These are phyloP conservation scores for Russula sp. DNA, from an alignment of 768 basidiomycete species.

Conservation along the genomic window DNA sequence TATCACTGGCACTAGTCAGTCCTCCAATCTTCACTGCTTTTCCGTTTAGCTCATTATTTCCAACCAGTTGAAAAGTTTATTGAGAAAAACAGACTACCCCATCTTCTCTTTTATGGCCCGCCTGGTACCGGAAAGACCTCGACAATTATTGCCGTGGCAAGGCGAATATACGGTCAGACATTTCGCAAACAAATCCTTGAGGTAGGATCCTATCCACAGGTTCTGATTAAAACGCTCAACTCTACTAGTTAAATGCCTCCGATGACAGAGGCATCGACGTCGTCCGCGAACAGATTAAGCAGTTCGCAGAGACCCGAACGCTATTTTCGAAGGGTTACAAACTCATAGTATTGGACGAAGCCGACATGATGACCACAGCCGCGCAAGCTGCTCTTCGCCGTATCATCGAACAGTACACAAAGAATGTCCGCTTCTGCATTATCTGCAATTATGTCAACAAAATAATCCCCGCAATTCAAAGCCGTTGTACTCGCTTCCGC, in stretches of 20 bases:
- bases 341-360: constrained; percentile 96
- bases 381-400: constrained; percentile 96
- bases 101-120: constrained; percentile 95
- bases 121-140: constrained; percentile 99
- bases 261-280: constrained; percentile 99
- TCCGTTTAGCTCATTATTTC: not conserved
- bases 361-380: constrained; percentile 99
- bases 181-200: constrained; percentile 93
- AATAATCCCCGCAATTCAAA: constrained; percentile 97
- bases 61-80: constrained; percentile 91
- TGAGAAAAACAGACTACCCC: constrained; percentile 88
- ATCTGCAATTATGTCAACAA: constrained; percentile 99
- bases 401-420: constrained; percentile 97
- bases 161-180: constrained; percentile 85
- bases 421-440: constrained; percentile 98
- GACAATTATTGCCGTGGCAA: constrained; percentile 92
- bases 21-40: not conserved
- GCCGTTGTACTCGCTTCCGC: constrained; percentile 94
- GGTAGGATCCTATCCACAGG: constrained; percentile 43
- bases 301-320: constrained; percentile 94
- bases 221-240: constrained; percentile 13
- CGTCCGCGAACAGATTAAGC: constrained; percentile 97
- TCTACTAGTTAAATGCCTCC: constrained; percentile 83
- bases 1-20: constrained; percentile 89
- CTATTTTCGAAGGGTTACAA: constrained; percentile 92